phyloP scores from a whole-genome alignment of 2,329 filamentous ascomycete species.

The Hymenoscyphus fraxineus region DNA sequence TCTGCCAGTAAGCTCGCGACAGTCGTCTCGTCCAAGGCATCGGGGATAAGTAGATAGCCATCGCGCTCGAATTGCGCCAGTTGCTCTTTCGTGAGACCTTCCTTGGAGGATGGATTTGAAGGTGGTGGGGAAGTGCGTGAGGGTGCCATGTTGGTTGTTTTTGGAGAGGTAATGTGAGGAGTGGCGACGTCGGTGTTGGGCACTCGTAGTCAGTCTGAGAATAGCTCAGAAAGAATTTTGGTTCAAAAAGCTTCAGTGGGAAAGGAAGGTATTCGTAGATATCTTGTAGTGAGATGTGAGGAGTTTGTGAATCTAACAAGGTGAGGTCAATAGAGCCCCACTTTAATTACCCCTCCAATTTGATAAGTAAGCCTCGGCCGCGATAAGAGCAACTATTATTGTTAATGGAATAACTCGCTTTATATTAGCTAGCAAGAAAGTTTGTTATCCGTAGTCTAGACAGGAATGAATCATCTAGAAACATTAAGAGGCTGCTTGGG shows the following conservation, averaged over 20 bases:
- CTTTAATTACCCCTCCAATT: background rate
- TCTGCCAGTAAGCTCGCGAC: conserved; percentile 68
- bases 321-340: background rate
- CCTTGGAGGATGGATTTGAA: background rate
- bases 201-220: too few relatives aligned
- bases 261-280: background rate
- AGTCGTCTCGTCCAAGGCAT: conserved; percentile 65
- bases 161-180: background rate
- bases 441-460: too few relatives aligned
- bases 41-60: conserved; percentile 84
- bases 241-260: background rate
- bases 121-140: conserved; percentile 22
- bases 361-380: background rate
- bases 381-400: background rate
- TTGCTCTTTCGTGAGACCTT: conserved; percentile 68
- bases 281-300: background rate
- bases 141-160: conserved; percentile 20
- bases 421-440: too few relatives aligned
- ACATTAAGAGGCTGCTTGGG: too few relatives aligned
- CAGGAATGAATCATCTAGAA: too few relatives aligned
- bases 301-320: background rate
- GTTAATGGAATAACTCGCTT: too few relatives aligned
- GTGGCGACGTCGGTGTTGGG: too few relatives aligned
- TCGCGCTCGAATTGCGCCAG: conserved; percentile 70
- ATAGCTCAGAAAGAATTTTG: too few relatives aligned